Base-by-base conservation (phyloP, 2,329 filamentous ascomycete species). In the Rutstroemia sp. region DNA sequence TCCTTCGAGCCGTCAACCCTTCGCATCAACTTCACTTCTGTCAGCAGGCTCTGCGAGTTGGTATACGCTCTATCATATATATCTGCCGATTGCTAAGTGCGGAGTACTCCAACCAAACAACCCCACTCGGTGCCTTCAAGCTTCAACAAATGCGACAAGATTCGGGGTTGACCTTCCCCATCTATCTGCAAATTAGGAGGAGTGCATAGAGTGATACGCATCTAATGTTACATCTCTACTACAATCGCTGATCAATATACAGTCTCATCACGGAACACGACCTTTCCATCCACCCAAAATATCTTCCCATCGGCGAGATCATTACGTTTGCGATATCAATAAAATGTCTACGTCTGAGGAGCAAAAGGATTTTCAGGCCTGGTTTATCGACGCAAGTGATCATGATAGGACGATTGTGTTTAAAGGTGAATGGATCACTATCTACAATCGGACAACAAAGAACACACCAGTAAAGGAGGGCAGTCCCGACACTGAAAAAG, bases 91-190 rank as follows among this genome's bases (percentile, higher is more conserved):
- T 14, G 39, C 39, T 42, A n/a, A 42, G 9, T 19, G 17, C 5
- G 17, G 9, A 42, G 39, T 14, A 45, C 9, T 45, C 40, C 23
- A 19, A 17, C 8, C 21, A 17, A 45, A 45, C 40, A 45, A 45
- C 10, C n/a, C 14, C 17, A 42, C 39, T n/a, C 17, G 2, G n/a
- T 3, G 12, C 17, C 16, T 45, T 12, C n/a, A 17, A 45, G 6
- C 21, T 45, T 45, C 10, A 21, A 6, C 5, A 42, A 42, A 42
- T 21, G 61, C 55, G 50, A 45, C 64, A 23, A 61, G 59, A 58
- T n/a, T n/a, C n/a, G n/a, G n/a, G n/a, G n/a, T n/a, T 23, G 7
- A 19, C 6, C 17, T 45, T 45, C 42, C 42, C 2, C 17, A 45
- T 45, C 42, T 45, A 45, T 17, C 12, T 7, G 19, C 16, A 6